A percentile compares a stretch with the other conserved stretches of the same genome.
Conservation (phyloP, 352 stramenopile species). For the Pythium monospermum region DNA sequence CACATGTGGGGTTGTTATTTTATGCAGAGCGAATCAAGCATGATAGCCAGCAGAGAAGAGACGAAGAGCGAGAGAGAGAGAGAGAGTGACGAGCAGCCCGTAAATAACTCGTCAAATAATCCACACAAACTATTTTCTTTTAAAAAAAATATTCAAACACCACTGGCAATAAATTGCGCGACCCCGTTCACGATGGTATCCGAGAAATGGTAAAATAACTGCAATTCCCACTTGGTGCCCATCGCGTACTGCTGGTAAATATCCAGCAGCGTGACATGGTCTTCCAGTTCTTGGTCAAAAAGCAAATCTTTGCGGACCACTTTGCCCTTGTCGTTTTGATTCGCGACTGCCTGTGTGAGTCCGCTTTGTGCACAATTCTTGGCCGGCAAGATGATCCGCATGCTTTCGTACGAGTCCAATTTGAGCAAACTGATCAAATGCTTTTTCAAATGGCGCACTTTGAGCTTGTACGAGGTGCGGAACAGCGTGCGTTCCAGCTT, state of each 20-base stretch:
- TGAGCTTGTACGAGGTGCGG: slow-evolving; percentile 55
- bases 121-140: no score
- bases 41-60: no score
- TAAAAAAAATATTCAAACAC: no score
- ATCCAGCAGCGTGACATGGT: slow-evolving; percentile 66
- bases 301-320: slow-evolving; percentile 56
- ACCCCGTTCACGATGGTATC: slow-evolving; percentile 66
- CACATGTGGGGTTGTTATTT: no score
- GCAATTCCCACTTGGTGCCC: slow-evolving; percentile 60
- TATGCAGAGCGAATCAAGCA: no score
- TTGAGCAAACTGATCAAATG: slow-evolving; percentile 51
- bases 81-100: no score
- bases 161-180: slow-evolving; percentile 39
- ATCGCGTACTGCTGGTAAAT: slow-evolving; percentile 83
- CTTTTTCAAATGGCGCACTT: slow-evolving; percentile 70
- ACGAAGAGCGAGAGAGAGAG: no score
- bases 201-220: slow-evolving; percentile 76
- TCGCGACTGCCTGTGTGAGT: slow-evolving; percentile 19
- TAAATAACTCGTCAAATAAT: no score
- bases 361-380: slow-evolving; percentile 55
- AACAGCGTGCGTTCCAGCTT: slow-evolving; percentile 55
- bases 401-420: slow-evolving; percentile 32
- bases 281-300: slow-evolving; percentile 70
- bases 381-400: slow-evolving; percentile 54
- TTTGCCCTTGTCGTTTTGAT: not conserved